A percentile compares a stretch with the other conserved stretches of the same genome.
These are phyloP conservation scores for Zygoascus bituminiphila DNA, from an alignment of 805 yeast species.

Conservation along the genomic window DNA sequence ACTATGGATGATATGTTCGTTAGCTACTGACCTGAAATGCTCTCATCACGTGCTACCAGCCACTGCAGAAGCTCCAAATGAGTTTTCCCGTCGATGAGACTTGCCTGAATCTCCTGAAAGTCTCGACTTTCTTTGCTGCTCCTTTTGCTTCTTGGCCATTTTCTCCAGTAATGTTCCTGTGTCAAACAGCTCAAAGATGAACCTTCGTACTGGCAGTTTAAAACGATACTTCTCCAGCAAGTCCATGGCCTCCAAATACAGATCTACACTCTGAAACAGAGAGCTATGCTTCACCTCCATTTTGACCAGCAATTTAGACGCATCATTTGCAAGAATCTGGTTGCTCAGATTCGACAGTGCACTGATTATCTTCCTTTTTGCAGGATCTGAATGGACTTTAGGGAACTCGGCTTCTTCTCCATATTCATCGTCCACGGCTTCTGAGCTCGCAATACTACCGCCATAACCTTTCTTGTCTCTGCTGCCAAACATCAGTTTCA, in stretches of 20 bases:
- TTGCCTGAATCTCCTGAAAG: slow-evolving; percentile 8
- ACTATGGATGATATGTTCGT: too few species aligned
- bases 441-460: background rate
- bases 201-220: slow-evolving; percentile 53
- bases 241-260: slow-evolving; percentile 45
- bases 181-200: slow-evolving; percentile 57
- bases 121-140: slow-evolving; percentile 13
- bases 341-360: slow-evolving; percentile 49
- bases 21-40: too few species aligned
- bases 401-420: slow-evolving; percentile 18
- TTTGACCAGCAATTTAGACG: slow-evolving; percentile 48
- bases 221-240: slow-evolving; percentile 51
- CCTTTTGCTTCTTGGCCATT: slow-evolving; percentile 28
- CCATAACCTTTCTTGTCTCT: too few species aligned
- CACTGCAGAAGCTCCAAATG: background rate
- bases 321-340: slow-evolving; percentile 43
- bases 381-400: slow-evolving; percentile 15
- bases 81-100: background rate
- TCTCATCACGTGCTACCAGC: background rate
- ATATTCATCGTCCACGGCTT: slow-evolving; percentile 2
- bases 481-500: background rate
- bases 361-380: slow-evolving; percentile 17
- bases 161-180: slow-evolving; percentile 45
- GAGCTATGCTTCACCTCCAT: slow-evolving; percentile 44
- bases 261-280: slow-evolving; percentile 45